These are phyloP conservation scores for Saccharomycopsis amapae DNA, from an alignment of 805 yeast species.

Conservation along the genomic window DNA sequence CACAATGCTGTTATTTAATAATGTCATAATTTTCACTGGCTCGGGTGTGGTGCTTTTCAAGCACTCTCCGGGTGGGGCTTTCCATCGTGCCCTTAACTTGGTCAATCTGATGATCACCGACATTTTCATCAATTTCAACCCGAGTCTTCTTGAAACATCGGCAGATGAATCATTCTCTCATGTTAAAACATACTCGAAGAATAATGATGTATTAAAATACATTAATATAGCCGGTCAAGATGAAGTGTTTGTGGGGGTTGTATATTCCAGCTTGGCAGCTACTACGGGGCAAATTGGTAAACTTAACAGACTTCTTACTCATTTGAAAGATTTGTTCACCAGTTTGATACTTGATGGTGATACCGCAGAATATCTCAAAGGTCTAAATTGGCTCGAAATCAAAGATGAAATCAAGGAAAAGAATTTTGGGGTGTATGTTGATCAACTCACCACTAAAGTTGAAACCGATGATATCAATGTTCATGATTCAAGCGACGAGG, in stretches of 20 bases:
- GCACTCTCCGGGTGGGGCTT: background rate
- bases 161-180: too few relatives aligned
- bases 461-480: slow-evolving; percentile 20
- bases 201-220: slow-evolving; percentile 16
- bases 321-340: slow-evolving; percentile 20
- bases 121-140: slow-evolving; percentile 10
- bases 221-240: slow-evolving; percentile 10
- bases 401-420: slow-evolving; percentile 19
- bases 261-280: slow-evolving; percentile 8
- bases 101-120: slow-evolving; percentile 15
- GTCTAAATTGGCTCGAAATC: slow-evolving; percentile 34
- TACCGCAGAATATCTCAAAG: slow-evolving; percentile 39
- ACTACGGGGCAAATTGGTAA: slow-evolving; percentile 10
- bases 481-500: slow-evolving; percentile 22
- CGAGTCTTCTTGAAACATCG: background rate
- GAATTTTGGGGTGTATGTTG: slow-evolving; percentile 20
- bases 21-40: slow-evolving; percentile 15
- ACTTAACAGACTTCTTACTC: slow-evolving; percentile 8
- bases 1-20: background rate
- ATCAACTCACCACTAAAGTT: slow-evolving; percentile 24
- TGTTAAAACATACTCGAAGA: slow-evolving; percentile 11
- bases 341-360: slow-evolving; percentile 39
- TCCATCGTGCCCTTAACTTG: slow-evolving; percentile 3
- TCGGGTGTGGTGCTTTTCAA: slow-evolving; percentile 20
- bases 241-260: slow-evolving; percentile 6